phyloP scores from a whole-genome alignment of 768 basidiomycete species.

The Boletus rubescentipes region DNA sequence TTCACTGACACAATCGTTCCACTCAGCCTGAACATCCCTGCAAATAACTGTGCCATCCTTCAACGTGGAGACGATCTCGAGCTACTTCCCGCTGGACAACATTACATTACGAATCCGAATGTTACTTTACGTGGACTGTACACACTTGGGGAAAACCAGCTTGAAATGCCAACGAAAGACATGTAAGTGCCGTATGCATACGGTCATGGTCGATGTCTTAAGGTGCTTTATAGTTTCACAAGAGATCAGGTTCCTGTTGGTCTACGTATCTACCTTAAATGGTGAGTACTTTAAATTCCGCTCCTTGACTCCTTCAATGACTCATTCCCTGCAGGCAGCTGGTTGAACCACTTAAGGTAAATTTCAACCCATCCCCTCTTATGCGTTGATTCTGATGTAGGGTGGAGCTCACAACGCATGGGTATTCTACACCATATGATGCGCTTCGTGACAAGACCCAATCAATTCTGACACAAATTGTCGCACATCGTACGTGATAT shows the following conservation, averaged over 20 bases:
- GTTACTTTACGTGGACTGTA: slow-evolving; percentile 78
- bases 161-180: slow-evolving; percentile 87
- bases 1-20: slow-evolving; percentile 1
- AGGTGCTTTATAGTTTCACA: slow-evolving; percentile 54
- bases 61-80: slow-evolving; percentile 80
- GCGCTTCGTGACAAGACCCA: slow-evolving; percentile 80
- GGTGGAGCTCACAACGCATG: slow-evolving; percentile 73
- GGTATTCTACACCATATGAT: slow-evolving; percentile 82
- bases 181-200: slow-evolving; percentile 48
- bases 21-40: slow-evolving; percentile 73
- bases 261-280: slow-evolving; percentile 82
- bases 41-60: slow-evolving; percentile 83
- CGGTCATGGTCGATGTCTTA: neutral
- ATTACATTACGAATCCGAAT: slow-evolving; percentile 81
- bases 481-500: slow-evolving; percentile 62
- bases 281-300: slow-evolving; percentile 39
- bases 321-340: slow-evolving; percentile 40
- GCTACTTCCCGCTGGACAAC: slow-evolving; percentile 77
- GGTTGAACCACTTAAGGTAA: slow-evolving; percentile 48
- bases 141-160: slow-evolving; percentile 79
- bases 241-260: slow-evolving; percentile 86
- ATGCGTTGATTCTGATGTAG: slow-evolving; percentile 39
- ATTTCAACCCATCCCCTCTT: neutral
- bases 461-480: slow-evolving; percentile 83
- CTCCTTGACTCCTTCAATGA: neutral